Conservation (phyloP, 1,139 yeast species). For the Pichia norvegensis region DNA sequence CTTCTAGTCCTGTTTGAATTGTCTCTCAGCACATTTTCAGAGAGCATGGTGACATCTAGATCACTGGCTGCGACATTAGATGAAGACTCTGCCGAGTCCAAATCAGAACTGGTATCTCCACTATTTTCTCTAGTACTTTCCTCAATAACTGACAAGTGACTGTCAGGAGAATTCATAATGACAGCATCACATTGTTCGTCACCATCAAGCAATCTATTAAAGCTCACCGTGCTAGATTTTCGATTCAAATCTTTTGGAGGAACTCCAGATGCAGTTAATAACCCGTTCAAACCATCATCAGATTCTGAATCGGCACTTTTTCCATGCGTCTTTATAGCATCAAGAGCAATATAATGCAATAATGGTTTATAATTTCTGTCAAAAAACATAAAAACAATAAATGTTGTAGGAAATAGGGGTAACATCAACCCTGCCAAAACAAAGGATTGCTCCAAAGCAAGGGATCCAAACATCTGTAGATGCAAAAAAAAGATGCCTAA, state of each 20-base stretch:
- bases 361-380: slow-evolving; percentile 55
- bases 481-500: slow-evolving; percentile 54
- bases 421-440: slow-evolving; percentile 43
- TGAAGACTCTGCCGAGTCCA: neutral
- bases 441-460: slow-evolving; percentile 56
- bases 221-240: slow-evolving; percentile 13
- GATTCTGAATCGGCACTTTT: slow-evolving; percentile 23
- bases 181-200: slow-evolving; percentile 16
- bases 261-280: slow-evolving; percentile 4
- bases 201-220: slow-evolving; percentile 13
- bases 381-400: slow-evolving; percentile 46
- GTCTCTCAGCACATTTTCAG: neutral
- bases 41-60: neutral
- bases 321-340: slow-evolving; percentile 42
- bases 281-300: slow-evolving; percentile 16
- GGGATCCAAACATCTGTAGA: slow-evolving; percentile 60
- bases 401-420: slow-evolving; percentile 46
- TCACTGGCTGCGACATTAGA: neutral
- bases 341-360: slow-evolving; percentile 52
- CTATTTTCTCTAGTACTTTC: slow-evolving; percentile 2
- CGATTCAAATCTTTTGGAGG: slow-evolving; percentile 5
- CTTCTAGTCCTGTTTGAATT: slow-evolving; percentile 19
- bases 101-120: neutral
- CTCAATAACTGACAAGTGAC: neutral
- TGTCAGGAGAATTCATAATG: slow-evolving; percentile 1